Base-by-base conservation (phyloP, 192 early-diverging fungal genomes). In the Entophlyctis luteolus region DNA sequence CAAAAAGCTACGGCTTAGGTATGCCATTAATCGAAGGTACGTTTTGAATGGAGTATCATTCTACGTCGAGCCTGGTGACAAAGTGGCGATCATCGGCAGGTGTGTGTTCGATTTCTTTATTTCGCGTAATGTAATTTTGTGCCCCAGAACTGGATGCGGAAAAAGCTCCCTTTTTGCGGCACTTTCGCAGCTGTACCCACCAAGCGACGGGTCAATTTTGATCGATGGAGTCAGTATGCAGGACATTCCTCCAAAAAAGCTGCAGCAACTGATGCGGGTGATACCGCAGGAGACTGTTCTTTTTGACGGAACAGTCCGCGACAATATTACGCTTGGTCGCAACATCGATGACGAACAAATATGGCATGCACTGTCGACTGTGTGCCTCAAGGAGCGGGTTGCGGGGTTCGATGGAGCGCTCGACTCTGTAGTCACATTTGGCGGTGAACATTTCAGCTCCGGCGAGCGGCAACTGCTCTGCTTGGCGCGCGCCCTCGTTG, bases 361-460 rank as follows among this genome's bases (percentile, higher is more conserved):
- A n/a, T 93, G 91, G 91, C 66, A 71, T 33, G 78, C 78, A 0
- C 68, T 93, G 3, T 88, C 81, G 37, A 72, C 75, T 2, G 83
- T 88, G 16, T 82, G 86, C 42, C 72, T 93, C 25, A 82, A 74
- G 49, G 66, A 71, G 2, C 45, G 62, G 29, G 72, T 87, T 22
- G 53, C 53, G 2, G 70, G 49, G 60, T 82, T 71, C 70, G 83
- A 34, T 68, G 85, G 59, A 52, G 59, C 29, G 48, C 68, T 95
- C 33, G 88, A 91, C 20, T 78, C 86, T 4, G 63, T 60, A 32
- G 79, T 97, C 3, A 67, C 75, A 22, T 88, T 91, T 58, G 84
- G 88, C 23, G 94, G 94, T 35, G 84, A 85, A 58, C 93, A 94
- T 73, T 86, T 94, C 60, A 89, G 85, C 25, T 83, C 91, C n/a